Percentiles rank a stretch among this genome's conserved stretches.
phyloP scores from a whole-genome alignment of 73 alveolate genomes.

The Blepharisma stoltei region DNA sequence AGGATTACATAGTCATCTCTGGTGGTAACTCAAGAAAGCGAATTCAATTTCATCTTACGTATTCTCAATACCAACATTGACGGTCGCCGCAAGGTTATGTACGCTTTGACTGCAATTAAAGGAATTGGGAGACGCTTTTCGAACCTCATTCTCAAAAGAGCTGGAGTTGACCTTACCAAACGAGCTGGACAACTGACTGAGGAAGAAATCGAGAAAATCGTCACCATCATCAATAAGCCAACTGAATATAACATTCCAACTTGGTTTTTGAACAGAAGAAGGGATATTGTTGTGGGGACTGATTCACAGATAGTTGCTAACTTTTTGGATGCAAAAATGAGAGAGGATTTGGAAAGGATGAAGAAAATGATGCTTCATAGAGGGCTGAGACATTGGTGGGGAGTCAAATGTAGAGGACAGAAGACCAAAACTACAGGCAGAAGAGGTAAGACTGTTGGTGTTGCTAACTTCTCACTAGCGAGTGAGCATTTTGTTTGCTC shows the following conservation, averaged over 20 bases:
- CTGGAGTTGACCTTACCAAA: constrained; percentile 78
- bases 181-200: constrained; percentile 97
- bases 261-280: constrained; percentile 95
- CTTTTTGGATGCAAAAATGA: constrained; percentile 91
- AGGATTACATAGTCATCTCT: constrained; percentile 26
- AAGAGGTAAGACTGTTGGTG: constrained; percentile 97
- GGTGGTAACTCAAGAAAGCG: constrained; percentile 67
- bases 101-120: constrained; percentile 87
- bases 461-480: too few relatives aligned
- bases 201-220: constrained; percentile 85
- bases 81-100: constrained; percentile 89
- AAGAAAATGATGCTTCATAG: constrained; percentile 92
- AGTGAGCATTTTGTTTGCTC: too few relatives aligned
- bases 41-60: constrained; percentile 94
- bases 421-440: constrained; percentile 97
- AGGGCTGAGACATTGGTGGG: constrained; percentile 97
- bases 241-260: constrained; percentile 86
- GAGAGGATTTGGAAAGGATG: constrained; percentile 98
- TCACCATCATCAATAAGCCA: constrained; percentile 87
- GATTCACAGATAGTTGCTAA: constrained; percentile 86
- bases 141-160: constrained; percentile 78
- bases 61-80: constrained; percentile 92
- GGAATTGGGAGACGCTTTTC: constrained; percentile 96
- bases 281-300: constrained; percentile 87
- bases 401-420: constrained; percentile 96